These are phyloP conservation scores for Dactylella cylindrospora DNA, from an alignment of 2,329 filamentous ascomycete genomes.

Conservation along the genomic window DNA sequence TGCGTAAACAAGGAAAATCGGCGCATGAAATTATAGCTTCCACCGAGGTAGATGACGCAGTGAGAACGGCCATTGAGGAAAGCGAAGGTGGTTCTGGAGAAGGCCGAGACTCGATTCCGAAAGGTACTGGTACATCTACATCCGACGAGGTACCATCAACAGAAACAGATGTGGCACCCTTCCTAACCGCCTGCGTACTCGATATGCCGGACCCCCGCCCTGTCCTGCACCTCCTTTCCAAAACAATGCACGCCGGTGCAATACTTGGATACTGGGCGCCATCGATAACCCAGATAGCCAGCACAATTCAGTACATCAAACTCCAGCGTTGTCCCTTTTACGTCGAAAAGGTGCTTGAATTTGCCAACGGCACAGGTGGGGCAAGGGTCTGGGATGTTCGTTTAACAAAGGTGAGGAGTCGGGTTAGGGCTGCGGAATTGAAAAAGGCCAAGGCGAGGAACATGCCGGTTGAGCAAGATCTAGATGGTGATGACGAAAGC, in stretches of 20 bases:
- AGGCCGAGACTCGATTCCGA: background rate
- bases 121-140: background rate
- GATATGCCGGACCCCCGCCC: constrained; percentile 31
- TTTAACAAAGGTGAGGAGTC: constrained; percentile 54
- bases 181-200: constrained; percentile 36
- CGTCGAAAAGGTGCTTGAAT: constrained; percentile 63
- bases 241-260: constrained; percentile 13
- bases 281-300: constrained; percentile 30
- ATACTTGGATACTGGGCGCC: constrained; percentile 40
- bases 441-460: constrained; percentile 7
- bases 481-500: background rate
- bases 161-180: background rate
- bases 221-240: constrained; percentile 7
- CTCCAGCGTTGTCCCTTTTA: constrained; percentile 46
- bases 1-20: constrained; percentile 2
- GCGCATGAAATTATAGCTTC: background rate
- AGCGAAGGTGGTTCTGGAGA: too few species aligned
- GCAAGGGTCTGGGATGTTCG: constrained; percentile 67
- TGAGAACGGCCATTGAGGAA: too few species aligned
- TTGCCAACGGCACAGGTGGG: constrained; percentile 58
- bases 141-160: background rate
- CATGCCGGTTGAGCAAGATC: background rate
- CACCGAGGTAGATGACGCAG: background rate
- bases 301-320: constrained; percentile 11
- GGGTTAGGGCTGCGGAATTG: constrained; percentile 22